Conservation (phyloP, 106 monocot genomes). For the Dendrobium chrysotoxum region DNA sequence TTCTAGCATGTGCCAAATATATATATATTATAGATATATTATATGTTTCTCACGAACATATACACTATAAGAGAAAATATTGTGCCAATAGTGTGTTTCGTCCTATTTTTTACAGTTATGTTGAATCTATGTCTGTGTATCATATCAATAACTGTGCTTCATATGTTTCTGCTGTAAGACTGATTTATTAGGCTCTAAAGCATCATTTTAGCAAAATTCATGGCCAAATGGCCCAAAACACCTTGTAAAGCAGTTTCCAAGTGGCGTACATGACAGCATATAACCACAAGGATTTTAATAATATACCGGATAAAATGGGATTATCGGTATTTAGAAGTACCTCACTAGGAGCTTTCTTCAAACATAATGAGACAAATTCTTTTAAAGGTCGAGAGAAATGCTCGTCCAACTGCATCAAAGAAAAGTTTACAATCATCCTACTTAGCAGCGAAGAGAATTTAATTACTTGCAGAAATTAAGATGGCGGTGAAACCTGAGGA, state of each 20-base stretch:
- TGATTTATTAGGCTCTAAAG: not conserved
- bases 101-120: not conserved
- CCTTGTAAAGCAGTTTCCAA: not conserved
- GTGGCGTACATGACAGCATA: not conserved
- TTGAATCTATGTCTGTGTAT: not conserved
- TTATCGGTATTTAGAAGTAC: conserved; percentile 26
- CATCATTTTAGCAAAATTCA: not conserved
- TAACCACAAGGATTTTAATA: not conserved
- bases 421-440: not conserved
- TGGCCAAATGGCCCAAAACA: not conserved
- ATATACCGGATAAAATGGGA: not conserved
- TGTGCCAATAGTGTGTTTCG: not conserved
- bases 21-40: too few species aligned
- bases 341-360: conserved; percentile 83
- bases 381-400: conserved; percentile 92
- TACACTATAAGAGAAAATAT: not conserved
- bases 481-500: conserved; percentile 59
- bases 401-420: conserved; percentile 75
- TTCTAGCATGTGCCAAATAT: not conserved
- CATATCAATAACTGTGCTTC: not conserved
- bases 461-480: not conserved
- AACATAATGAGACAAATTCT: conserved; percentile 88
- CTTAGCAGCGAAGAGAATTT: not conserved
- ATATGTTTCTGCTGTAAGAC: not conserved
- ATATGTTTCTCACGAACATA: not conserved